Evolutionary conservation across 257 asterid genomes (phyloP).

Genomic region (Nicotiana noctiflora): DNA sequence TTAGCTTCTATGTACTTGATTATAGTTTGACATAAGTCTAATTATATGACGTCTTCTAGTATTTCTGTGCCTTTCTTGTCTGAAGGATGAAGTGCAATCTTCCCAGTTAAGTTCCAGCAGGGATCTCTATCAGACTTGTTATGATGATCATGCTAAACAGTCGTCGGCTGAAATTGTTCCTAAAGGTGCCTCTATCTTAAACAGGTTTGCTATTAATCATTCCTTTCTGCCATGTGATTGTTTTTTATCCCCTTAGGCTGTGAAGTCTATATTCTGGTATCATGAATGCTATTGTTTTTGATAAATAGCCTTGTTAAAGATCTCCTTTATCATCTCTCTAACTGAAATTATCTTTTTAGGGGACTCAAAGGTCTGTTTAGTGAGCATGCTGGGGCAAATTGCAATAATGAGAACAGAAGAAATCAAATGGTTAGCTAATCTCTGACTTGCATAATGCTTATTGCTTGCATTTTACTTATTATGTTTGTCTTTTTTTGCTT

Average conservation of each 20-base stretch:
- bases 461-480: not conserved
- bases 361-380: constrained; percentile 30
- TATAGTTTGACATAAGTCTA: not conserved
- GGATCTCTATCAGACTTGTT: constrained; percentile 28
- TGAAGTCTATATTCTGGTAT: not conserved
- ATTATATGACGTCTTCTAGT: not conserved
- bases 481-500: not conserved
- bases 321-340: not conserved
- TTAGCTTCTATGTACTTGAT: not conserved
- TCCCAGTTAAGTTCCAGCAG: constrained; percentile 30
- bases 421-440: constrained; percentile 37
- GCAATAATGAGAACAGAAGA: constrained; percentile 33
- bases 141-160: constrained; percentile 38
- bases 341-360: constrained; percentile 24
- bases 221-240: not conserved
- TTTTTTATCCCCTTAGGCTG: not conserved
- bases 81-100: constrained; percentile 51
- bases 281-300: not conserved
- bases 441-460: constrained; percentile 6
- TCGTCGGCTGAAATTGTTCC: constrained; percentile 31
- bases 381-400: constrained; percentile 37
- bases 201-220: constrained; percentile 3
- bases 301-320: not conserved
- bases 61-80: not conserved
- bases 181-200: not conserved